Percentiles rank a stretch among this genome's conserved stretches.
These are phyloP conservation scores for Berkeleyomyces rouxiae DNA, from an alignment of 2,329 filamentous ascomycete species.

Conservation along the genomic window DNA sequence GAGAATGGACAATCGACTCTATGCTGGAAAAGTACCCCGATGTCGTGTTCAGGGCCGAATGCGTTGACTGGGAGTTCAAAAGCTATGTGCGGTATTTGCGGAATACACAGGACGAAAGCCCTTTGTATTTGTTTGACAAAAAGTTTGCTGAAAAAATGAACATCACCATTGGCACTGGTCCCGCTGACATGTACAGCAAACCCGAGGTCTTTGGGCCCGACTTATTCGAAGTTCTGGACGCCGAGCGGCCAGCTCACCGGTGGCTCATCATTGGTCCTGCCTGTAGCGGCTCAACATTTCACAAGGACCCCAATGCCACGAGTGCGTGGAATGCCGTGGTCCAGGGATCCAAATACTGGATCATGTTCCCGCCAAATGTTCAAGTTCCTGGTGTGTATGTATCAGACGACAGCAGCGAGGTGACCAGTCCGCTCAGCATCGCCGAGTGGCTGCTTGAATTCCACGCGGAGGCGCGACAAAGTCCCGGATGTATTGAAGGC, in stretches of 20 bases:
- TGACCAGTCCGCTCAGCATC: constrained; percentile 84
- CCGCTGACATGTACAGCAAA: constrained; percentile 50
- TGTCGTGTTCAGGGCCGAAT: constrained; percentile 70
- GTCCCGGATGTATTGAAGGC: constrained; percentile 67
- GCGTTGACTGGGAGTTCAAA: constrained; percentile 78
- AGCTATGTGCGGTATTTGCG: constrained; percentile 72
- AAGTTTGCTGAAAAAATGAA: constrained; percentile 75
- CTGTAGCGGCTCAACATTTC: constrained; percentile 81
- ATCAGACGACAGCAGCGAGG: constrained; percentile 76
- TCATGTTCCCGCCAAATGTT: constrained; percentile 78
- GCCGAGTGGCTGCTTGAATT: constrained; percentile 92
- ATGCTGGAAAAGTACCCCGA: constrained; percentile 48
- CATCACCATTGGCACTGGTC: constrained; percentile 40
- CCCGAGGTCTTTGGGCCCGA: constrained; percentile 77
- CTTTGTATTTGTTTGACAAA: constrained; percentile 82
- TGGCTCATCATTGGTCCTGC: constrained; percentile 88
- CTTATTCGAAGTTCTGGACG: constrained; percentile 61
- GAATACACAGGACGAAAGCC: constrained; percentile 67
- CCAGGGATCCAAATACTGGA: constrained; percentile 88
- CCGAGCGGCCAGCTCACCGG: constrained; percentile 67
- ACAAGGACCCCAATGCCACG: constrained; percentile 61
- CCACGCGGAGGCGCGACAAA: constrained; percentile 62
- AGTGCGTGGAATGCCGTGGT: constrained; percentile 92
- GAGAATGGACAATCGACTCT: constrained; percentile 54
- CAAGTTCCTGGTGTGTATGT: constrained; percentile 81